Conservation (phyloP, 2,329 filamentous ascomycete genomes). For the Cryphonectria nitschkei region DNA sequence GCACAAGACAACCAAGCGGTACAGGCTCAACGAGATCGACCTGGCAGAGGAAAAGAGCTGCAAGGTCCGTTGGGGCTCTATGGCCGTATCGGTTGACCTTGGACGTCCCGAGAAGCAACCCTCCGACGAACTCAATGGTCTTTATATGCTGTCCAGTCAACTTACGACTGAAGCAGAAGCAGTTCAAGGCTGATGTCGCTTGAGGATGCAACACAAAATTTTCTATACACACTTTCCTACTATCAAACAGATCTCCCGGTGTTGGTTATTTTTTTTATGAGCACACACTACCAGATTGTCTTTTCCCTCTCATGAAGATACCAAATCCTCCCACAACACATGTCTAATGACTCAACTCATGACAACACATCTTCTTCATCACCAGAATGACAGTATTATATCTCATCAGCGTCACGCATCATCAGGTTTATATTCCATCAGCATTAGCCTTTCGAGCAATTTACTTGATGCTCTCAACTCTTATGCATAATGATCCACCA, state of each 20-base stretch:
- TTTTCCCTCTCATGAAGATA: background rate
- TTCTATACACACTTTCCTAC: background rate
- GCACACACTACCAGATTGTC: background rate
- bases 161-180: background rate
- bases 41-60: conserved; percentile 13
- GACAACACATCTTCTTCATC: background rate
- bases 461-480: background rate
- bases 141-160: background rate
- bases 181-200: background rate
- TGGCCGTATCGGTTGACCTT: conserved; percentile 1
- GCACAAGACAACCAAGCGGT: conserved; percentile 9
- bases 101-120: background rate
- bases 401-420: background rate
- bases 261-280: background rate
- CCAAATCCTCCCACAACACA: background rate
- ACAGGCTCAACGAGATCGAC: conserved; percentile 8
- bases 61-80: background rate
- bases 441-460: background rate
- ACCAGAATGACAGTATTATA: background rate
- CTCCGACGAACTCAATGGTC: background rate
- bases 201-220: background rate
- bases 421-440: background rate
- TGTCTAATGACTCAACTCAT: background rate
- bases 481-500: no score
- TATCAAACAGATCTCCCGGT: background rate